Evolutionary conservation across 1,139 yeast species (phyloP), one percentile per base, ranked within the genome.

Genomic region (Lodderomyces metapsilosis): DNA sequence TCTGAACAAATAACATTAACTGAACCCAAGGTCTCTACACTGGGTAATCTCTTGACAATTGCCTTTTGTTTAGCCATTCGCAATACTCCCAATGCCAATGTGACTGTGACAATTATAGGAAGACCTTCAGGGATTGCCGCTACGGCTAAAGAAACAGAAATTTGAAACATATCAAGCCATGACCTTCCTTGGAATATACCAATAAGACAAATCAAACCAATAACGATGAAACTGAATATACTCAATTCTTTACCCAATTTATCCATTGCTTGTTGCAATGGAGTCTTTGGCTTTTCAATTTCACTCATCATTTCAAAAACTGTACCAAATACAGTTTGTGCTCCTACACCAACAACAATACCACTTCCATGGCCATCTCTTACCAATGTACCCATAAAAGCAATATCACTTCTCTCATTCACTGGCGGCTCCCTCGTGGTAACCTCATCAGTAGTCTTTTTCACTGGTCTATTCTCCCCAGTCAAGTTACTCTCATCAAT

Each of bases 51-150:
- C 55, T 91, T 84, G 41, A 92, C 96, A 56, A 92, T 92, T 3
- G 97, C 98, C 56, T 84, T 85, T 52, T 89, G 83, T 42, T 80
- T 81, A 4, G 98, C 97, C 98, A 92, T 92, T 65, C 97, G 76
- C 52, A 91, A 74, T 32, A 92, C 98, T 36, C 98, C 98, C 34
- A 92, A 73, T 0, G 98, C 98, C 51, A 92, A 71, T 0, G 98
- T 92, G 5, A 92, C 98, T 4, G 98, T 91, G 35, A 92, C 98
- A 59, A 92, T 91, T 55, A 92, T 91, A 0, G 98, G 98, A 50
- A 92, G 75, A 43, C 98, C 98, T 64, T 92, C 98, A 3, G 98
- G 98, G 52, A 92, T 91, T 2, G 98, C 98, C 38, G 98, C 98
- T 11, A 92, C 98, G 0, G 98, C 98, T 49, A 92, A 73, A 2